Evolutionary conservation across 805 yeast genomes (phyloP).

Genomic region (Candida taoyuanica): DNA sequence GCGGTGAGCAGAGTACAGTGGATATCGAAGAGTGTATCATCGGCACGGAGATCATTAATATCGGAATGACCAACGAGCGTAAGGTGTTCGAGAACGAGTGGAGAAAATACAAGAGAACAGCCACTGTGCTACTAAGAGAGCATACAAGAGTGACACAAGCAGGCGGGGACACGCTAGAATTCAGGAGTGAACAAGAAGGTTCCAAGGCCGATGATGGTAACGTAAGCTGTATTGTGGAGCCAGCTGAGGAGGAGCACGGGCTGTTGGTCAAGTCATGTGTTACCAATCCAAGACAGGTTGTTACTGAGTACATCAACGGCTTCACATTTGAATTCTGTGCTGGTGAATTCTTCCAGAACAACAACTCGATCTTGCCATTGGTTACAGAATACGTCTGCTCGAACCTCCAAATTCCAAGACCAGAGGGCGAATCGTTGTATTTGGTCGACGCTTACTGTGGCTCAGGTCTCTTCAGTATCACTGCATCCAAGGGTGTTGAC

Average conservation of each 20-base stretch:
- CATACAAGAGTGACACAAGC: slow-evolving; percentile 42
- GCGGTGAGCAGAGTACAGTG: slow-evolving; percentile 61
- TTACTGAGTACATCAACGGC: slow-evolving; percentile 72
- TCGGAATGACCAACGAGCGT: slow-evolving; percentile 71
- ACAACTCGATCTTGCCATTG: slow-evolving; percentile 80
- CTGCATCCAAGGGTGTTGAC: slow-evolving; percentile 78
- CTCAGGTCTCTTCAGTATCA: slow-evolving; percentile 86
- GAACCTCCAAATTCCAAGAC: slow-evolving; percentile 47
- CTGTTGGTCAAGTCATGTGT: slow-evolving; percentile 68
- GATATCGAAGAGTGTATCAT: slow-evolving; percentile 94
- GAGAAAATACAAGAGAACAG: slow-evolving; percentile 62
- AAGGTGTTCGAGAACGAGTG: slow-evolving; percentile 42
- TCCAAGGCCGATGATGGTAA: slow-evolving; percentile 38
- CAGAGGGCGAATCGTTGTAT: slow-evolving; percentile 49
- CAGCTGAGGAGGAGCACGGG: slow-evolving; percentile 22
- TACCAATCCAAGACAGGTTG: slow-evolving; percentile 72
- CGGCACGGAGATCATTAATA: slow-evolving; percentile 75
- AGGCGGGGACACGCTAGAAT: slow-evolving; percentile 25
- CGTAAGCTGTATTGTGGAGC: slow-evolving; percentile 33
- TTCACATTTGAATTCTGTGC: slow-evolving; percentile 84
- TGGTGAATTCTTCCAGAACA: slow-evolving; percentile 95
- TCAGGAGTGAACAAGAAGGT: slow-evolving; percentile 37
- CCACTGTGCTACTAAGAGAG: slow-evolving; percentile 82
- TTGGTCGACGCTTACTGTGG: slow-evolving; percentile 96
- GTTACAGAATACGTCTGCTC: slow-evolving; percentile 79